Conservation (phyloP, 345 rosid genomes). For the Populus ilicifolia region DNA sequence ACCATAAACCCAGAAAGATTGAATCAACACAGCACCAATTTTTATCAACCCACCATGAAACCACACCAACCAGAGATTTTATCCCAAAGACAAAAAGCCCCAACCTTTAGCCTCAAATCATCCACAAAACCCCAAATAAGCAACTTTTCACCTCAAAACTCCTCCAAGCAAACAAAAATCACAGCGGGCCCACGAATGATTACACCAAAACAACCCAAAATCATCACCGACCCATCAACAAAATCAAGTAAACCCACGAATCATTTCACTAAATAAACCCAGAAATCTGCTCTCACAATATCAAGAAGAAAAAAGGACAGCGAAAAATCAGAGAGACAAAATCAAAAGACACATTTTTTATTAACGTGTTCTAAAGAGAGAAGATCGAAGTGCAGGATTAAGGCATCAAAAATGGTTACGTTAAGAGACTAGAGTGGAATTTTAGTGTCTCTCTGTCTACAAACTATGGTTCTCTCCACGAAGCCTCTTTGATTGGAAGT, state of each 20-base stretch:
- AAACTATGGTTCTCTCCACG: too few species aligned
- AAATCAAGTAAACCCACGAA: conserved; percentile 15
- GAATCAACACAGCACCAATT: conserved; percentile 1
- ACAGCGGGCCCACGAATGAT: conserved; percentile 16
- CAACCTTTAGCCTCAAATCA: conserved; percentile 20
- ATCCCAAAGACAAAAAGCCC: conserved; percentile 7
- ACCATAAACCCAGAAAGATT: conserved; percentile 6
- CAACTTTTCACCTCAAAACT: conserved; percentile 18
- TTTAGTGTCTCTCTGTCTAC: too few species aligned
- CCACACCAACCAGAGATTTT: conserved; percentile 7
- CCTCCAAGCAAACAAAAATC: conserved; percentile 23
- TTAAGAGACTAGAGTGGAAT: too few species aligned
- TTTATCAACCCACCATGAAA: conserved; percentile 1
- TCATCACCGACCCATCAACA: conserved; percentile 22
- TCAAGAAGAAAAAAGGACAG: not conserved
- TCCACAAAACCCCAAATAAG: conserved; percentile 21
- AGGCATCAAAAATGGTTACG: conserved; percentile 4
- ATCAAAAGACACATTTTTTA: not conserved
- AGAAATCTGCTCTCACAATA: not conserved
- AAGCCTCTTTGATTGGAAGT: too few species aligned
- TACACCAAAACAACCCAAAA: conserved; percentile 22
- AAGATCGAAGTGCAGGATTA: conserved; percentile 8
- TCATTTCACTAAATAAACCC: conserved; percentile 12
- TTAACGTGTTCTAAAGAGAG: not conserved
- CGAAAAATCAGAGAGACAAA: not conserved